Evolutionary conservation across 345 rosid genomes (phyloP), one percentile per base, ranked within the genome.

Genomic region (Salix dunnii): DNA sequence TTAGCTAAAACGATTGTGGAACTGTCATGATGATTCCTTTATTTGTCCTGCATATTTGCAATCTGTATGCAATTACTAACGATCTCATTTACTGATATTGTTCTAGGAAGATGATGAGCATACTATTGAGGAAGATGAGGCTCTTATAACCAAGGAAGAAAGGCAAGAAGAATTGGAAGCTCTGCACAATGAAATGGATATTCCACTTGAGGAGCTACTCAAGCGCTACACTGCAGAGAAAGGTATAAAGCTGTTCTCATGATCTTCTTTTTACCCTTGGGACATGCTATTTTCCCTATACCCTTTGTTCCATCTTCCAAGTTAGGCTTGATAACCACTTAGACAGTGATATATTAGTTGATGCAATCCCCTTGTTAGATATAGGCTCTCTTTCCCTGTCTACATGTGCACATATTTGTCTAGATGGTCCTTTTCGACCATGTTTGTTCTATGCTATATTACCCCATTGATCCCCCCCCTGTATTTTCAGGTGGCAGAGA

Each of bases 91-190:
- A 68, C 67, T 79, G 68, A 14, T 84, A 66, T 85, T 42, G 88
- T 81, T 91, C 86, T 91, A 96, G 99, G 99, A 90, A 89, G 99
- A 92, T 86, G 90, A 96, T 89, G 97, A 96, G 89, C 92, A 84
- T 72, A 96, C 97, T 61, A 82, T 96, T 73, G 98, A 94, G 84
- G 97, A 91, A 86, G 99, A 94, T 84, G 98, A 94, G 82, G 95
- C 94, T 78, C 89, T 84, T 61, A 88, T 94, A 80, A 94, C 94
- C 79, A 87, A 84, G 78, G 89, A 83, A 81, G 99, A 96, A 85
- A 91, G 98, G 75, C 89, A 84, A 82, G 97, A 94, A 82, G 99
- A 96, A 81, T 81, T 96, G 87, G 97, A 82, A 78, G 98, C 97
- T 77, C 81, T 96, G 86, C 91, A 69, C 51, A 82, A 87, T 82